Evolutionary conservation across 2,329 filamentous ascomycete genomes (phyloP).

Genomic region (Trichophyton mentagrophytes): DNA sequence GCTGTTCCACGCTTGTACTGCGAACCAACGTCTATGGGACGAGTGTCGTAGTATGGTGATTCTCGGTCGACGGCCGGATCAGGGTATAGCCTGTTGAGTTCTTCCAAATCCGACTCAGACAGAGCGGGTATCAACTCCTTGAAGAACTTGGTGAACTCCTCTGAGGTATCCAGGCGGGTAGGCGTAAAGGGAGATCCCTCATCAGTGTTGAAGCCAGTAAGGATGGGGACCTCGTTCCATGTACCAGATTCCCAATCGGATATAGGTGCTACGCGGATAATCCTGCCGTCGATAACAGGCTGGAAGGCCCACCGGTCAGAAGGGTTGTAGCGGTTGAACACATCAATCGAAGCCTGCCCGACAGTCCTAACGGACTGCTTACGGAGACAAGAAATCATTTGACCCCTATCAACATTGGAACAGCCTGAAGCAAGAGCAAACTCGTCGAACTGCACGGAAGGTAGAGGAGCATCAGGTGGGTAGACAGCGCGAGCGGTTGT

Average conservation of each 20-base stretch:
- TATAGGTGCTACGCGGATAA: constrained; percentile 47
- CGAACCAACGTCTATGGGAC: constrained; percentile 27
- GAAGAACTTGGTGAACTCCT: constrained; percentile 51
- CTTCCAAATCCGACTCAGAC: constrained; percentile 38
- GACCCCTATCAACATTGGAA: constrained; percentile 16
- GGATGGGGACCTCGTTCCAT: constrained; percentile 47
- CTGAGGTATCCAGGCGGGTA: constrained; percentile 32
- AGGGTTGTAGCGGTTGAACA: constrained; percentile 37
- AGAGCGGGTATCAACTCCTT: constrained; percentile 47
- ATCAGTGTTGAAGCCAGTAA: constrained; percentile 59
- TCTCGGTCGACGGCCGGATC: constrained; percentile 37
- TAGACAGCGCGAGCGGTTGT: constrained; percentile 37
- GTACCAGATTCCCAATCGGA: constrained; percentile 43
- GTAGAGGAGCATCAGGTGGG: constrained; percentile 29
- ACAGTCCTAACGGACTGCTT: constrained; percentile 25
- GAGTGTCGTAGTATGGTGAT: constrained; percentile 31
- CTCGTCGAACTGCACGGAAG: constrained; percentile 34
- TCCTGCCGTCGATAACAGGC: constrained; percentile 51
- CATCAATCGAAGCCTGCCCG: constrained; percentile 28
- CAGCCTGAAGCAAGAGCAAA: constrained; percentile 29
- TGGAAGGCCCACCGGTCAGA: constrained; percentile 50
- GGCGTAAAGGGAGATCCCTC: constrained; percentile 56
- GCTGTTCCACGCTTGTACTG: constrained; percentile 43
- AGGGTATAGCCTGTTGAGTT: constrained; percentile 50
- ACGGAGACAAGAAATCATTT: constrained; percentile 34